phyloP scores from a whole-genome alignment of 352 stramenopile genomes.

The Phytophthora rubi region DNA sequence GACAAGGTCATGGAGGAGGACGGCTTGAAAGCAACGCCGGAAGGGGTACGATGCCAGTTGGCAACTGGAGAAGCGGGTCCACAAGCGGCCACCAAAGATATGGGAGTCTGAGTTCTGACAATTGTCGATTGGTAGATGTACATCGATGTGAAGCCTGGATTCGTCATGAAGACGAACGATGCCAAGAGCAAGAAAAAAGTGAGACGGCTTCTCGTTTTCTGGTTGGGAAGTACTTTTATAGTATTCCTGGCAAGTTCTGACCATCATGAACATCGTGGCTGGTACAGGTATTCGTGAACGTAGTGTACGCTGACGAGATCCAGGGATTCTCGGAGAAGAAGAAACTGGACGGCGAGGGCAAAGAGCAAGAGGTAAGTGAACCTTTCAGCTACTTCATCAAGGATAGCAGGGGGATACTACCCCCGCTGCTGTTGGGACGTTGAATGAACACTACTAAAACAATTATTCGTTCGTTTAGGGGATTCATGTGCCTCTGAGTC shows the following conservation, averaged over 20 bases:
- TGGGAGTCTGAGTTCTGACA: background rate
- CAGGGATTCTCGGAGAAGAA: conserved; percentile 83
- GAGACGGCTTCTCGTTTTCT: conserved; percentile 23
- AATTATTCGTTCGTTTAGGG: conserved; percentile 37
- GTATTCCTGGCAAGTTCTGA: conserved; percentile 23
- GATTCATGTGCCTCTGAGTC: conserved; percentile 77
- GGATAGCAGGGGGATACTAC: background rate
- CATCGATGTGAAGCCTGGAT: conserved; percentile 78
- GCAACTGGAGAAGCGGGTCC: background rate
- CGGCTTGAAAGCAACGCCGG: conserved; percentile 57
- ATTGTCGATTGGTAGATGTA: conserved; percentile 47
- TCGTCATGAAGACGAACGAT: conserved; percentile 81
- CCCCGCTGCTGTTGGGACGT: background rate
- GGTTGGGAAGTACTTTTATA: background rate
- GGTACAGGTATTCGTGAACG: conserved; percentile 81
- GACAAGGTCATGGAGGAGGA: conserved; percentile 75
- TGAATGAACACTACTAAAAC: background rate
- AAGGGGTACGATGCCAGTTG: conserved; percentile 51
- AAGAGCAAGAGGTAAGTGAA: conserved; percentile 68
- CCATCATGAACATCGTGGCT: background rate
- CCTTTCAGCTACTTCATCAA: background rate
- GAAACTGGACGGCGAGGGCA: conserved; percentile 74
- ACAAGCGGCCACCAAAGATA: background rate
- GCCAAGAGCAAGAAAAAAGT: conserved; percentile 73
- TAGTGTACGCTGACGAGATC: conserved; percentile 73